These are phyloP conservation scores for Polytolypa hystricis DNA, from an alignment of 2,329 filamentous ascomycete genomes.

Conservation along the genomic window DNA sequence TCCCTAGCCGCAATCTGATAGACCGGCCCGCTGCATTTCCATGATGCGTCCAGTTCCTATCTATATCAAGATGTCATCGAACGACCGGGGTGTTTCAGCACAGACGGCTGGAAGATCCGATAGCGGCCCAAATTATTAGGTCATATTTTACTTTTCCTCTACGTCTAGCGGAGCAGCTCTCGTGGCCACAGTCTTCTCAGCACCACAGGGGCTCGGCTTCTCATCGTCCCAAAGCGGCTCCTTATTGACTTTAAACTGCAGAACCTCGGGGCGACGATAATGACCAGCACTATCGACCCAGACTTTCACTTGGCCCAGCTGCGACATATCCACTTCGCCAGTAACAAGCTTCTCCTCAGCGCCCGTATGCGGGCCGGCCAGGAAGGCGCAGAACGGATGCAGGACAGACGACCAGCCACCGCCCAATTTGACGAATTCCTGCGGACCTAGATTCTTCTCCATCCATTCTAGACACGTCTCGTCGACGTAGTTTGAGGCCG, in stretches of 20 bases:
- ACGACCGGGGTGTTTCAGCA: too few species aligned
- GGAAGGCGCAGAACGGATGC: conserved; percentile 25
- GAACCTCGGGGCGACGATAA: conserved; percentile 26
- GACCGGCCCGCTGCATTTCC: too few species aligned
- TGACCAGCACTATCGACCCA: conserved; percentile 28
- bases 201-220: too few species aligned
- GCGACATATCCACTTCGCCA: conserved; percentile 25
- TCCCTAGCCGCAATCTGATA: too few species aligned
- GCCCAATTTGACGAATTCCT: conserved; percentile 23
- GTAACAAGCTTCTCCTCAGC: conserved; percentile 23
- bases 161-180: too few species aligned
- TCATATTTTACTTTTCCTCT: too few species aligned
- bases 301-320: conserved; percentile 24
- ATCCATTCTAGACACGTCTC: conserved; percentile 32
- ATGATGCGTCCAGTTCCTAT: too few species aligned
- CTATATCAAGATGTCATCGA: too few species aligned
- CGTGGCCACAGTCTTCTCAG: too few species aligned
- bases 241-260: conserved; percentile 22
- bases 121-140: too few species aligned
- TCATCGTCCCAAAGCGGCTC: conserved; percentile 23
- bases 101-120: too few species aligned
- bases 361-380: conserved; percentile 25
- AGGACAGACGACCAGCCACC: conserved; percentile 26
- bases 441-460: conserved; percentile 25
- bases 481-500: conserved; percentile 34